phyloP scores from a whole-genome alignment of 257 asterid genomes.

The Lithospermum erythrorhizon region DNA sequence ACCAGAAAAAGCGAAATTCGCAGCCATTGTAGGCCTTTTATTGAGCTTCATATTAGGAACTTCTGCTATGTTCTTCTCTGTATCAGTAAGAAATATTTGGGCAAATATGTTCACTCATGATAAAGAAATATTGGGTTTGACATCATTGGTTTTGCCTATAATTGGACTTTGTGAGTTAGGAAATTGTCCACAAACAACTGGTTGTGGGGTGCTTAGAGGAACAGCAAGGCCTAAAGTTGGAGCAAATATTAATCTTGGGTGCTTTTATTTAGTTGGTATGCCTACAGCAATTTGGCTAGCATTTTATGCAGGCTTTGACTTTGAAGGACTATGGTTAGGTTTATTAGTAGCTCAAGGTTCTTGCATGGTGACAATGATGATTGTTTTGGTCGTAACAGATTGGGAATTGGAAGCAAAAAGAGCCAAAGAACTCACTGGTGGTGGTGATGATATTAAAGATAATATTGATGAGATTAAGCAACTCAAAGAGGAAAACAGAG shows the following conservation, averaged over 20 bases:
- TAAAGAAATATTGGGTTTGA: constrained; percentile 12
- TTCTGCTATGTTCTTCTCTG: constrained; percentile 15
- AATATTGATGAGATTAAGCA: constrained; percentile 11
- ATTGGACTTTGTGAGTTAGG: constrained; percentile 26
- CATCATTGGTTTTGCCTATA: constrained; percentile 17
- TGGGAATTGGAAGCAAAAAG: constrained; percentile 21
- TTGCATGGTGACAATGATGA: constrained; percentile 20
- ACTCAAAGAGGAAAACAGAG: constrained; percentile 10
- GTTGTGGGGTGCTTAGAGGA: constrained; percentile 23
- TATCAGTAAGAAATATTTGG: constrained; percentile 17
- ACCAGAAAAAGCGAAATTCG: constrained; percentile 15
- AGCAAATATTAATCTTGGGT: constrained; percentile 21
- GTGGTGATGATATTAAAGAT: constrained; percentile 1
- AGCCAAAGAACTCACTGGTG: constrained; percentile 12
- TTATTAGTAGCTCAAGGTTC: constrained; percentile 16
- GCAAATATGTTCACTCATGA: constrained; percentile 19
- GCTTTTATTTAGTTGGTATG: constrained; percentile 25
- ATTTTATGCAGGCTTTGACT: constrained; percentile 18
- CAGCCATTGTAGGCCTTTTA: constrained; percentile 16
- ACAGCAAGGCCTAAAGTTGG: constrained; percentile 24
- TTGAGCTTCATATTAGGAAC: constrained; percentile 18
- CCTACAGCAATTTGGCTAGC: constrained; percentile 17
- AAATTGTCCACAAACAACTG: constrained; percentile 23
- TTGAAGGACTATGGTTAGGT: constrained; percentile 25
- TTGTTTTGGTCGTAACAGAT: constrained; percentile 18